Conservation (phyloP, 306 rosid species). For the Mucuna pruriens region DNA sequence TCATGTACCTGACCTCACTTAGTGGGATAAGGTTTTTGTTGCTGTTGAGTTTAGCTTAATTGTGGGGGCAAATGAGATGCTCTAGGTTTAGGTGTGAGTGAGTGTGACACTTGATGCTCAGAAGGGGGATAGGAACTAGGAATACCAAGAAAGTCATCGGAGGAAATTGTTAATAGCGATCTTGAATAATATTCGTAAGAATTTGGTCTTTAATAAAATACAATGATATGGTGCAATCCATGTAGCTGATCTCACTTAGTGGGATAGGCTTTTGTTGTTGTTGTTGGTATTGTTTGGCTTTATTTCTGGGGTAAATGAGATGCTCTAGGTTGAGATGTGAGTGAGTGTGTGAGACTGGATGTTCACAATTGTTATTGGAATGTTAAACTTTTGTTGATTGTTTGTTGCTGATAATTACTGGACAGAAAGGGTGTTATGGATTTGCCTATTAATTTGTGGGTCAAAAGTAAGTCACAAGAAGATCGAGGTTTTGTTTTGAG, state of each 20-base stretch:
- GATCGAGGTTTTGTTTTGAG: background rate
- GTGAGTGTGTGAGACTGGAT: background rate
- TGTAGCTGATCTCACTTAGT: background rate
- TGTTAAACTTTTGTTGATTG: background rate
- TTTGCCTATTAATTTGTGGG: conserved; percentile 5
- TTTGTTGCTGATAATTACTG: conserved; percentile 5
- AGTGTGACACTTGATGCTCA: background rate
- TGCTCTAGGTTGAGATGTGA: background rate
- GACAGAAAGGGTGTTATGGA: background rate
- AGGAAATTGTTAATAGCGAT: background rate
- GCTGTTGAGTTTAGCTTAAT: background rate
- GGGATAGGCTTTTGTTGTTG: background rate
- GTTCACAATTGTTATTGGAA: conserved; percentile 29
- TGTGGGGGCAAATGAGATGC: background rate
- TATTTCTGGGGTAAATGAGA: background rate
- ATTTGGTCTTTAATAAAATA: background rate
- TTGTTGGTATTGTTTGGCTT: background rate
- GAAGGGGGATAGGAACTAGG: background rate
- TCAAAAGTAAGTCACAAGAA: background rate
- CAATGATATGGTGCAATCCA: background rate
- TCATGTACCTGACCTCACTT: background rate
- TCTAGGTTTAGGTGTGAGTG: background rate
- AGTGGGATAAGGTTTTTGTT: background rate
- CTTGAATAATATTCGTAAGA: background rate
- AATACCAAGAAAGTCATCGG: background rate